Conservation (phyloP, 1,284 basidiomycete species). For the Golubevia pallescens region DNA sequence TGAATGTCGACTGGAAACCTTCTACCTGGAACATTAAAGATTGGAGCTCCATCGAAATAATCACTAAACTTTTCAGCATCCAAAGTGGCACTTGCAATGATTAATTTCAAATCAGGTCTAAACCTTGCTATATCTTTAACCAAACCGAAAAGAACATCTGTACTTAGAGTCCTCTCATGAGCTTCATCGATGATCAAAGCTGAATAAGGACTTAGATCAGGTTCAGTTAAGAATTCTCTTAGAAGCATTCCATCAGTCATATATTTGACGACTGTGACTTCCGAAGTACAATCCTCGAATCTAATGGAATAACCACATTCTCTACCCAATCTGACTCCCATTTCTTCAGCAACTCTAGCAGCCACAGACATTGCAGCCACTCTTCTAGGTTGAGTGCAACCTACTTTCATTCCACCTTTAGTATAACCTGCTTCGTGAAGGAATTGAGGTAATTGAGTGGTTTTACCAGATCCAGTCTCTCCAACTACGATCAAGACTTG, state of each 20-base stretch:
- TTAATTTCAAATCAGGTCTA: slow-evolving; percentile 55
- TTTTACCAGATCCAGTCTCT: slow-evolving; percentile 86
- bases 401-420: slow-evolving; percentile 81
- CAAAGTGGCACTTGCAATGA: slow-evolving; percentile 59
- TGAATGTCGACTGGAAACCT: slow-evolving; percentile 98
- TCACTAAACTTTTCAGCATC: slow-evolving; percentile 61
- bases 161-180: slow-evolving; percentile 60
- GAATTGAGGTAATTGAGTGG: slow-evolving; percentile 97
- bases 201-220: slow-evolving; percentile 51
- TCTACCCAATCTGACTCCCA: slow-evolving; percentile 93
- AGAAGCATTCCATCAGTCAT: slow-evolving; percentile 67
- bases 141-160: slow-evolving; percentile 59
- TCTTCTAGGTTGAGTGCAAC: slow-evolving; percentile 96
- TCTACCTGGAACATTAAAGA: slow-evolving; percentile 80
- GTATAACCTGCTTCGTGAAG: slow-evolving; percentile 97
- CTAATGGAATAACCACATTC: slow-evolving; percentile 99
- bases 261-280: slow-evolving; percentile 95
- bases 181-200: slow-evolving; percentile 63
- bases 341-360: slow-evolving; percentile 96
- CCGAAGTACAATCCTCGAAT: slow-evolving; percentile 98
- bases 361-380: slow-evolving; percentile 99
- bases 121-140: slow-evolving; percentile 62
- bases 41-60: slow-evolving; percentile 61
- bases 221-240: slow-evolving; percentile 60
- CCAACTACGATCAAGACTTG: slow-evolving; percentile 70